Evolutionary conservation across 768 basidiomycete species (phyloP).

Genomic region (Tricholoma furcatifolium): DNA sequence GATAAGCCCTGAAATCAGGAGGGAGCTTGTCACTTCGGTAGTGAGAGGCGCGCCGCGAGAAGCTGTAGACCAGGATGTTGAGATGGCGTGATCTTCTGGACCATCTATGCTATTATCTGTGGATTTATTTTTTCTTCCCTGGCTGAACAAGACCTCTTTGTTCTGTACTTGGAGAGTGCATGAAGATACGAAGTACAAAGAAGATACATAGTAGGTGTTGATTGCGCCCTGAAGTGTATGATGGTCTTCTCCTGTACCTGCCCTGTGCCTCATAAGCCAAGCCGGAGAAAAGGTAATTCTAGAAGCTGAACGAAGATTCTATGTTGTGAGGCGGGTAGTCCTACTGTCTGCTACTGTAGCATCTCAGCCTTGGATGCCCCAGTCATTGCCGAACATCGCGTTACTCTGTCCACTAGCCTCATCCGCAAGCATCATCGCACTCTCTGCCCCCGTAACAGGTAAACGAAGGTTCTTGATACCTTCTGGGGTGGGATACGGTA

Average conservation of each 20-base stretch:
- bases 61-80: conserved; percentile 62
- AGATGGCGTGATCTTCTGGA: conserved; percentile 47
- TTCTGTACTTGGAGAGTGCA: too few species aligned
- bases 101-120: not conserved
- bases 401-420: conserved; percentile 37
- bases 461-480: conserved; percentile 27
- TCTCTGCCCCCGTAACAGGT: conserved; percentile 36
- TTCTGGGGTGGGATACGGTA: conserved; percentile 25
- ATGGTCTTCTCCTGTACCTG: too few species aligned
- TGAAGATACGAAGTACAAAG: too few species aligned
- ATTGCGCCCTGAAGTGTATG: not conserved
- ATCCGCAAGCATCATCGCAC: conserved; percentile 34
- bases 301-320: not conserved
- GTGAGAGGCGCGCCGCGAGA: conserved; percentile 78
- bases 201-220: not conserved
- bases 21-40: conserved; percentile 87
- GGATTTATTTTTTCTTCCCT: not conserved
- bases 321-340: not conserved
- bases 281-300: too few species aligned
- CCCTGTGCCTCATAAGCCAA: too few species aligned
- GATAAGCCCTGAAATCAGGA: conserved; percentile 85
- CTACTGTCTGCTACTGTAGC: too few species aligned
- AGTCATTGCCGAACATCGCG: conserved; percentile 34
- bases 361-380: conserved; percentile 23
- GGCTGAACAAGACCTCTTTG: too few species aligned